Conservation (phyloP, 2,329 filamentous ascomycete genomes). For the Aureobasidium sp. region DNA sequence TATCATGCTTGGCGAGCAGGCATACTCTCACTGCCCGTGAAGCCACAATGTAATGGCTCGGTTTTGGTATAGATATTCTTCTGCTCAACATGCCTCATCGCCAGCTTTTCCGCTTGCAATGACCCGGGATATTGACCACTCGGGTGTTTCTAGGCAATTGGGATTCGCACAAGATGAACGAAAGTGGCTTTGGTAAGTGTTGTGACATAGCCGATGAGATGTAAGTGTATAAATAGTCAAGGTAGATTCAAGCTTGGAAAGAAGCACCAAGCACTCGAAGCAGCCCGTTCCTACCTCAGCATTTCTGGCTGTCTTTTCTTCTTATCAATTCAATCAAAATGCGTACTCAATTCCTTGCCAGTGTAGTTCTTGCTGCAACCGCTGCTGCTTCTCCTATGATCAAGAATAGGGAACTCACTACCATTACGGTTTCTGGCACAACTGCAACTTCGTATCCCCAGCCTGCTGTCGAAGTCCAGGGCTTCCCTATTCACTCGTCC, state of each 20-base stretch:
- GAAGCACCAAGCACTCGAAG: constrained; percentile 1
- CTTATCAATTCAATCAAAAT: neutral
- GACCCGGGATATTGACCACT: neutral
- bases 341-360: neutral
- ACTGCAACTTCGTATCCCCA: constrained; percentile 11
- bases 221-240: neutral
- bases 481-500: constrained; percentile 51
- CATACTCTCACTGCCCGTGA: neutral
- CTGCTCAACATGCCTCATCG: neutral
- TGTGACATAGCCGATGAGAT: neutral
- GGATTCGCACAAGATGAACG: neutral
- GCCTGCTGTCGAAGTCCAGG: neutral
- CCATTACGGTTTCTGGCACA: neutral
- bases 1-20: neutral
- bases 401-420: neutral
- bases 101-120: neutral
- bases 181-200: neutral
- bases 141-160: constrained; percentile 8
- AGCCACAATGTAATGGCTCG: neutral
- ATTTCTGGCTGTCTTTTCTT: neutral
- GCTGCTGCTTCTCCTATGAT: neutral
- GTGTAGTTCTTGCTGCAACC: neutral
- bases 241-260: neutral
- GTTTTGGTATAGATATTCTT: neutral
- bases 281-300: neutral